Evolutionary conservation across 495 filamentous ascomycete genomes (phyloP).

Genomic region (Neurospora tetraspora): DNA sequence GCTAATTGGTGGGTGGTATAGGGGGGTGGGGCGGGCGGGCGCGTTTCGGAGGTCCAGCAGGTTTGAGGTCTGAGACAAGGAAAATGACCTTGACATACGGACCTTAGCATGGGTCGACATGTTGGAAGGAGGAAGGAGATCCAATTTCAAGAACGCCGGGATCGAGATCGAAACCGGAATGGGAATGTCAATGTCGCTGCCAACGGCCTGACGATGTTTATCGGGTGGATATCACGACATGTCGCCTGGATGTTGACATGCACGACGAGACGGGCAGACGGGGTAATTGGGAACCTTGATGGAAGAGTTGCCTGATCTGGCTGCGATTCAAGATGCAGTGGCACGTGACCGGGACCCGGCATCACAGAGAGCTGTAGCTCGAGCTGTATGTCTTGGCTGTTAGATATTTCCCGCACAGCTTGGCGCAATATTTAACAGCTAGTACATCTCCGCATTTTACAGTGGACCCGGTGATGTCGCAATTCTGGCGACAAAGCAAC

Average conservation of each 20-base stretch:
- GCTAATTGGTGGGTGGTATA: too few relatives aligned
- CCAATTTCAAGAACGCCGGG: not conserved
- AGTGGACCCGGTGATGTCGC: constrained; percentile 19
- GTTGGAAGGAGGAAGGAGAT: not conserved
- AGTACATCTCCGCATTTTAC: not conserved
- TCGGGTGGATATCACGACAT: not conserved
- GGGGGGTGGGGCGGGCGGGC: too few relatives aligned
- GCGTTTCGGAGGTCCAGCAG: too few relatives aligned
- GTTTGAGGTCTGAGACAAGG: too few relatives aligned
- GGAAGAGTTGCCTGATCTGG: not conserved
- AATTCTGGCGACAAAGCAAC: constrained; percentile 24
- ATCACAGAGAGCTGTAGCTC: not conserved
- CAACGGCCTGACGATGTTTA: not conserved
- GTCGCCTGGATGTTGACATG: not conserved
- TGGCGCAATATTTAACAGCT: not conserved
- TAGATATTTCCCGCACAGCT: not conserved
- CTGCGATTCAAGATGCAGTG: not conserved
- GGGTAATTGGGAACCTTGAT: not conserved
- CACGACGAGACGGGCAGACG: too few relatives aligned
- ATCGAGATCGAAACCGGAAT: not conserved
- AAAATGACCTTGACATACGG: not conserved
- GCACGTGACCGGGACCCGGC: not conserved
- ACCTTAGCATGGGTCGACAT: not conserved
- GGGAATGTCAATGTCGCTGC: not conserved
- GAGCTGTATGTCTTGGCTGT: not conserved